phyloP scores from a whole-genome alignment of 1,284 basidiomycete genomes.

The Fomitopsis palustris region DNA sequence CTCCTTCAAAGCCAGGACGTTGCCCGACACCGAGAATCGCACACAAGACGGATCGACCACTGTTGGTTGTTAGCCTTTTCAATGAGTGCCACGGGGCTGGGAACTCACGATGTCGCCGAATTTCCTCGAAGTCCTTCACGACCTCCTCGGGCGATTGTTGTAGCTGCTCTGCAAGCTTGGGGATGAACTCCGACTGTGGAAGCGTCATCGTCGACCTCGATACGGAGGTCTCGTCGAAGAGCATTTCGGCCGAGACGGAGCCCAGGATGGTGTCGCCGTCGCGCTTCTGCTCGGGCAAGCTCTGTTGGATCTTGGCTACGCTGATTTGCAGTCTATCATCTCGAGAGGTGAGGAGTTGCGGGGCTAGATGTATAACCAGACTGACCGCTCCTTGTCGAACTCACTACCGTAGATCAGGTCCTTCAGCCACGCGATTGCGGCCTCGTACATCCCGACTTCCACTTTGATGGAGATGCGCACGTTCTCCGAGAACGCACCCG shows the following conservation, averaged over 20 bases:
- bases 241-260: slow-evolving; percentile 67
- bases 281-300: slow-evolving; percentile 91
- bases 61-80: slow-evolving; percentile 26
- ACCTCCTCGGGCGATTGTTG: slow-evolving; percentile 74
- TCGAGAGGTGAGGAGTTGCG: not conserved
- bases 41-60: slow-evolving; percentile 80
- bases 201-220: slow-evolving; percentile 72
- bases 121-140: slow-evolving; percentile 70
- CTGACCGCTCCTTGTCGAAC: slow-evolving; percentile 83
- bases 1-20: slow-evolving; percentile 69
- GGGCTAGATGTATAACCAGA: not conserved
- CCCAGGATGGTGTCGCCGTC: slow-evolving; percentile 81
- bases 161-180: slow-evolving; percentile 70
- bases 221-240: slow-evolving; percentile 75
- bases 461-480: slow-evolving; percentile 83
- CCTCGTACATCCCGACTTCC: slow-evolving; percentile 77
- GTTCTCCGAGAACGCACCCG: slow-evolving; percentile 70
- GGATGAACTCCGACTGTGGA: slow-evolving; percentile 77
- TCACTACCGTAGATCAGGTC: slow-evolving; percentile 84
- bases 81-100: not conserved
- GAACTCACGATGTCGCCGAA: slow-evolving; percentile 64
- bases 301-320: slow-evolving; percentile 88
- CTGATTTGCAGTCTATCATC: slow-evolving; percentile 73
- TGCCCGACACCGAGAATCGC: slow-evolving; percentile 86
- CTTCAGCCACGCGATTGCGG: slow-evolving; percentile 83